phyloP scores from a whole-genome alignment of 441 rosid species.

The Erysimum cheiri region DNA sequence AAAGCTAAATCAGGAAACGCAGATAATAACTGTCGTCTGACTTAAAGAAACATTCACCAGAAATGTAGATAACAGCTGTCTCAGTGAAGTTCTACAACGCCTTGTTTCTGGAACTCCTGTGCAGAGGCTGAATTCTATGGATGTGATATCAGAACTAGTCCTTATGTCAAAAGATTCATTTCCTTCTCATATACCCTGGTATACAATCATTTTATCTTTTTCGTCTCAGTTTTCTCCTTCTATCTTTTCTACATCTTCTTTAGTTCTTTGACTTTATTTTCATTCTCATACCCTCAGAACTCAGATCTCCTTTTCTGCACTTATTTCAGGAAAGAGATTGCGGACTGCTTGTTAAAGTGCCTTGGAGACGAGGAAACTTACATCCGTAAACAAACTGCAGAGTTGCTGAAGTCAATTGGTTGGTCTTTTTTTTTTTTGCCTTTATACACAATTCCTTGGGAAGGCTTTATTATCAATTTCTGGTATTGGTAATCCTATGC shows the following conservation, averaged over 20 bases:
- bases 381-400: conserved; percentile 61
- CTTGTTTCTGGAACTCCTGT: conserved; percentile 68
- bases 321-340: conserved; percentile 72
- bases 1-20: conserved; percentile 8
- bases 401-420: conserved; percentile 75
- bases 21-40: conserved; percentile 38
- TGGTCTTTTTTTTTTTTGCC: conserved; percentile 42
- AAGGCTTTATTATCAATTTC: conserved; percentile 3
- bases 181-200: conserved; percentile 69
- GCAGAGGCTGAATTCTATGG: conserved; percentile 83
- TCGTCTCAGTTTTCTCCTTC: conserved; percentile 24
- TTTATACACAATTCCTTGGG: conserved; percentile 4
- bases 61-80: conserved; percentile 56
- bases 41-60: conserved; percentile 56
- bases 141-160: conserved; percentile 73
- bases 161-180: conserved; percentile 52
- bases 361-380: conserved; percentile 64
- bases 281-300: conserved; percentile 24
- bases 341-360: conserved; percentile 63
- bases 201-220: conserved; percentile 33
- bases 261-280: conserved; percentile 22
- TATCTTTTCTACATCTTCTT: conserved; percentile 42
- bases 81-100: conserved; percentile 73
- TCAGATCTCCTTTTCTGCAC: conserved; percentile 29
- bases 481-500: conserved; percentile 17